A percentile compares a stretch with the other conserved stretches of the same genome.
Evolutionary conservation across 208 protist species (phyloP).

Genomic region (Trypanosoma brucei): DNA sequence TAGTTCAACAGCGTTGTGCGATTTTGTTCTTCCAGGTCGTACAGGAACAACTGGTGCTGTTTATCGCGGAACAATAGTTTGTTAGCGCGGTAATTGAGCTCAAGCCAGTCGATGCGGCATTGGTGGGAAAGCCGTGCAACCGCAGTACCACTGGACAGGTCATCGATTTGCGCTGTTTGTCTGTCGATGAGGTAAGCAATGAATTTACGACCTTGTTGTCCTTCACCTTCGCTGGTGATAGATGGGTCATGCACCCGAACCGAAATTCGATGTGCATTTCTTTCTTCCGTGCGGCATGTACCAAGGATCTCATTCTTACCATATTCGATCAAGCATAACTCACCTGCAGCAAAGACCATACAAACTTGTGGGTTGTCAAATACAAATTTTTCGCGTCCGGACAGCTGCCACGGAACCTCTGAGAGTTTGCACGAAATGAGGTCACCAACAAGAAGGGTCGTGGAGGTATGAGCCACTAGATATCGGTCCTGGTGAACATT

Average conservation of each 20-base stretch:
- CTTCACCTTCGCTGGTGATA: neutral
- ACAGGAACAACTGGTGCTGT: constrained; percentile 92
- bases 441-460: constrained; percentile 96
- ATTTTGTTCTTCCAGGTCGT: constrained; percentile 87
- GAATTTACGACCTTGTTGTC: constrained; percentile 60
- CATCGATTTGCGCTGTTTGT: constrained; percentile 93
- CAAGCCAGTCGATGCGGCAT: constrained; percentile 95
- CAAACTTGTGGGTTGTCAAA: constrained; percentile 95
- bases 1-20: constrained; percentile 92
- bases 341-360: constrained; percentile 96
- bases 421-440: constrained; percentile 92
- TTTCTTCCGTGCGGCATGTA: constrained; percentile 95
- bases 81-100: constrained; percentile 90
- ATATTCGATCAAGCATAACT: constrained; percentile 97
- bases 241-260: constrained; percentile 76
- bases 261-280: constrained; percentile 92
- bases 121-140: constrained; percentile 91
- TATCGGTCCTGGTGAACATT: constrained; percentile 96
- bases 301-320: constrained; percentile 94
- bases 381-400: constrained; percentile 91
- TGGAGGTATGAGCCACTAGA: constrained; percentile 93
- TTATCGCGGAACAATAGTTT: constrained; percentile 97
- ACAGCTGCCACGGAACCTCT: constrained; percentile 92
- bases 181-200: constrained; percentile 96
- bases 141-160: constrained; percentile 81